phyloP scores from a whole-genome alignment of 2,329 filamentous ascomycete genomes.

The Colletotrichum graminicola region DNA sequence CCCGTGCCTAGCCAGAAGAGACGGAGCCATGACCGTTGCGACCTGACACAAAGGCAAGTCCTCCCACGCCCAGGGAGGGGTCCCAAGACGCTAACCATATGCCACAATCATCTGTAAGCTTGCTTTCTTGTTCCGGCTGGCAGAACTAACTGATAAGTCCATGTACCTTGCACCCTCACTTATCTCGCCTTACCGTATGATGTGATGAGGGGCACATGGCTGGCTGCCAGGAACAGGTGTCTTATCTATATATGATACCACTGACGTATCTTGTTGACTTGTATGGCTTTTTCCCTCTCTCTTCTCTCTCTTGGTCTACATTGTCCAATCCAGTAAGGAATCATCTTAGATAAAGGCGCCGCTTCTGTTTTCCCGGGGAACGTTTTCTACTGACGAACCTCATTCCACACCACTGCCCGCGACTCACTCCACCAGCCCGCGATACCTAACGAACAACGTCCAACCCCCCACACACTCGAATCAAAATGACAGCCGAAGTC shows the following conservation, averaged over 20 bases:
- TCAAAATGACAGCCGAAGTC: slow-evolving; percentile 60
- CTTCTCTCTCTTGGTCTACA: not conserved
- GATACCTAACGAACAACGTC: slow-evolving; percentile 5
- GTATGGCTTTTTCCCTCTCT: not conserved
- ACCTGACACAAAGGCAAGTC: not conserved
- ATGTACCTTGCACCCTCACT: slow-evolving; percentile 14
- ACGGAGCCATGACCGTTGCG: slow-evolving; percentile 2
- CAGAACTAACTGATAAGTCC: slow-evolving; percentile 32
- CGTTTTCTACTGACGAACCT: slow-evolving; percentile 1
- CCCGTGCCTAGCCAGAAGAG: not conserved
- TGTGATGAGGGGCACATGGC: slow-evolving; percentile 25
- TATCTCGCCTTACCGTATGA: slow-evolving; percentile 35
- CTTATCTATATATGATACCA: slow-evolving; percentile 39
- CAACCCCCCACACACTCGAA: not conserved
- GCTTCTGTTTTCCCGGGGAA: not conserved
- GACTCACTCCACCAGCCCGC: not conserved
- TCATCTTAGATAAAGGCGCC: slow-evolving; percentile 21
- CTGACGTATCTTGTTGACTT: slow-evolving; percentile 38
- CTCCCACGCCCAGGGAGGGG: slow-evolving; percentile 22
- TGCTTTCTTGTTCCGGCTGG: slow-evolving; percentile 1
- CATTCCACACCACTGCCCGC: slow-evolving; percentile 2
- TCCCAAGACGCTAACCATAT: slow-evolving; percentile 33
- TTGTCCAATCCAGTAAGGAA: slow-evolving; percentile 11
- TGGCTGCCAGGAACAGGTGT: slow-evolving; percentile 30
- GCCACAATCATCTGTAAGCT: slow-evolving; percentile 29